Percentiles rank a stretch among this genome's conserved stretches.
Evolutionary conservation across 2,329 filamentous ascomycete genomes (phyloP).

Genomic region (Cercospora sp.): DNA sequence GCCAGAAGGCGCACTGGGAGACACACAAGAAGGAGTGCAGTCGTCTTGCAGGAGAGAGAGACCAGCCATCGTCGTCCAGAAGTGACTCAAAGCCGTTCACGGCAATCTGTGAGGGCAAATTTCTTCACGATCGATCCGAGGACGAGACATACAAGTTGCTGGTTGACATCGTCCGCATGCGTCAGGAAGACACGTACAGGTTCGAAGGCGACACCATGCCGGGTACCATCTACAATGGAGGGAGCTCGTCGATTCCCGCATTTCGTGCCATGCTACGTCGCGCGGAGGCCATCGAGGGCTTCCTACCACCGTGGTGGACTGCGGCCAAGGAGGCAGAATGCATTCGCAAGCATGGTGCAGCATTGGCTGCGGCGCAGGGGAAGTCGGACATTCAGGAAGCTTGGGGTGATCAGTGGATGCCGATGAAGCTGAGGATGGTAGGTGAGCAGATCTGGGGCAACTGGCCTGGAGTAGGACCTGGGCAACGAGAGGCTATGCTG

Average conservation of each 20-base stretch:
- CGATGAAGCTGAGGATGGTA: slow-evolving; percentile 21
- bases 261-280: slow-evolving; percentile 21
- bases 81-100: slow-evolving; percentile 19
- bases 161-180: slow-evolving; percentile 30
- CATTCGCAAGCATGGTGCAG: slow-evolving; percentile 24
- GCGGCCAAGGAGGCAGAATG: slow-evolving; percentile 19
- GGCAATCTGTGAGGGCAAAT: slow-evolving; percentile 22
- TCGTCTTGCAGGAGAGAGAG: not conserved
- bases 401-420: slow-evolving; percentile 23
- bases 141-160: slow-evolving; percentile 30
- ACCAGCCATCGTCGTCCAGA: not conserved
- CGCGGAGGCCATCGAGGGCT: slow-evolving; percentile 16
- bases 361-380: not conserved
- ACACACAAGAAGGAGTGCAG: slow-evolving; percentile 39
- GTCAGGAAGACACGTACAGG: slow-evolving; percentile 24
- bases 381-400: slow-evolving; percentile 19
- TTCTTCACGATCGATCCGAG: slow-evolving; percentile 28
- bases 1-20: slow-evolving; percentile 40
- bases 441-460: slow-evolving; percentile 16
- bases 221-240: slow-evolving; percentile 15
- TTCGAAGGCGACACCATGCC: slow-evolving; percentile 23
- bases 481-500: not conserved
- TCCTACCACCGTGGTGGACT: slow-evolving; percentile 27
- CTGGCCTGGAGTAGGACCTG: not conserved
- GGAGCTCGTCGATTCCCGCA: slow-evolving; percentile 16